phyloP scores from a whole-genome alignment of 1,284 basidiomycete species.

The Pascua guehoae region DNA sequence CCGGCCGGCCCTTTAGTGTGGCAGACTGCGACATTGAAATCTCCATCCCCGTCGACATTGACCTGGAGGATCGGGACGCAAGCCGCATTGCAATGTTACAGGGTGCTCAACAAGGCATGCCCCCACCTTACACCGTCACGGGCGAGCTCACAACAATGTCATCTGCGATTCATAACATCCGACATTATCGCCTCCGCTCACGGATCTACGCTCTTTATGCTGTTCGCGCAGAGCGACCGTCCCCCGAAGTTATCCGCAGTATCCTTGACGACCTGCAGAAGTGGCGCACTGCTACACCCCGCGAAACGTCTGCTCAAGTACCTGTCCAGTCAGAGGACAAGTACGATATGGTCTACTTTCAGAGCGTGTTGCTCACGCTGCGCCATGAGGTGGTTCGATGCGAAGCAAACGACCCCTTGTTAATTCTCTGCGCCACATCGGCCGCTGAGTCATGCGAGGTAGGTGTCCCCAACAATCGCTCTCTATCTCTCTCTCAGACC shows the following conservation, averaged over 20 bases:
- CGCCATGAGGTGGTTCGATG: slow-evolving; percentile 13
- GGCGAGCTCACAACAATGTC: slow-evolving; percentile 14
- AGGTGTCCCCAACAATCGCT: background rate
- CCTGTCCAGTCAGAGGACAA: slow-evolving; percentile 15
- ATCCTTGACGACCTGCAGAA: slow-evolving; percentile 19
- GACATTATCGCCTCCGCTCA: slow-evolving; percentile 15
- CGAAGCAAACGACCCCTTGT: slow-evolving; percentile 11
- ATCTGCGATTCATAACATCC: slow-evolving; percentile 16
- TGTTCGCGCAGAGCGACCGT: slow-evolving; percentile 1
- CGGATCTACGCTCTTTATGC: slow-evolving; percentile 13
- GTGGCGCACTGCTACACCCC: slow-evolving; percentile 16
- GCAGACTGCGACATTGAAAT: slow-evolving; percentile 14
- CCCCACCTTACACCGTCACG: background rate
- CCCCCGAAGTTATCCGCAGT: slow-evolving; percentile 6
- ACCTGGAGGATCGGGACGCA: slow-evolving; percentile 2
- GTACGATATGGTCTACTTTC: slow-evolving; percentile 19
- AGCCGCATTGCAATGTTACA: background rate
- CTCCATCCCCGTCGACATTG: slow-evolving; percentile 9
- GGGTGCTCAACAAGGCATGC: background rate
- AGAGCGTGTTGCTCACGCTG: slow-evolving; percentile 15
- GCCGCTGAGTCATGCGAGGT: slow-evolving; percentile 24
- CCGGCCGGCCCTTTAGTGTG: slow-evolving; percentile 10
- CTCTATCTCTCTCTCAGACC: background rate
- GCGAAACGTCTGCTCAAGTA: background rate
- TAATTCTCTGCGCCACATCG: slow-evolving; percentile 19